Conservation (phyloP, 2,329 filamentous ascomycete species). For the Emmonsia crescens region DNA sequence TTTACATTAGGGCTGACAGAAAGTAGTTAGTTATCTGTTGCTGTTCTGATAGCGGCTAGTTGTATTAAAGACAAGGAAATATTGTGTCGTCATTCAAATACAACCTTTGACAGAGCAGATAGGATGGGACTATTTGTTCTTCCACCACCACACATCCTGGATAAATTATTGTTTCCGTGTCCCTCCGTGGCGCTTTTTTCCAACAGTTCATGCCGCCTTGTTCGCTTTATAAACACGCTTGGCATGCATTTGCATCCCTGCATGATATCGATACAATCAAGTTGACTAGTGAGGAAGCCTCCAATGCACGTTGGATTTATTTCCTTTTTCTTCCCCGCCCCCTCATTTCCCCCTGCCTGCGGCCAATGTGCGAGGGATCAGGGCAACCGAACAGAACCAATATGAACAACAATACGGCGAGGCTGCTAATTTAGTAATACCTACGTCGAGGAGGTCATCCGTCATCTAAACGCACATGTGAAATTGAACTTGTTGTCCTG, state of each 20-base stretch:
- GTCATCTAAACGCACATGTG: background rate
- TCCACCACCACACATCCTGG: background rate
- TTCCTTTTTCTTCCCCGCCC: background rate
- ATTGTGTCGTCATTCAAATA: background rate
- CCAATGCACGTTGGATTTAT: background rate
- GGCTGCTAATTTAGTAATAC: background rate
- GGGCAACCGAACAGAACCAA: background rate
- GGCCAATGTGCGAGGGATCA: background rate
- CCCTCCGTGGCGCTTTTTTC: background rate
- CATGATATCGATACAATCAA: conserved; percentile 1
- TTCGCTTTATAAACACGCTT: background rate
- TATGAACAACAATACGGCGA: background rate
- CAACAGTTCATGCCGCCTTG: conserved; percentile 1
- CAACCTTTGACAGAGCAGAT: background rate
- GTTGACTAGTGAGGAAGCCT: background rate
- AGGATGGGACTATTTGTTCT: background rate
- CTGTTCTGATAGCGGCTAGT: background rate
- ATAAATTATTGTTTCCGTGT: background rate
- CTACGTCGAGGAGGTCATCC: background rate
- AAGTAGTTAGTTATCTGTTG: background rate
- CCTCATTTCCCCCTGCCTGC: background rate
- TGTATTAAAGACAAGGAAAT: background rate
- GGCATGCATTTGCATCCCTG: conserved; percentile 4
- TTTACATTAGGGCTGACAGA: conserved; percentile 2
- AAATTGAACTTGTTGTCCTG: background rate